Evolutionary conservation across 495 filamentous ascomycete genomes (phyloP).

Genomic region (Aspergillus ostianus): DNA sequence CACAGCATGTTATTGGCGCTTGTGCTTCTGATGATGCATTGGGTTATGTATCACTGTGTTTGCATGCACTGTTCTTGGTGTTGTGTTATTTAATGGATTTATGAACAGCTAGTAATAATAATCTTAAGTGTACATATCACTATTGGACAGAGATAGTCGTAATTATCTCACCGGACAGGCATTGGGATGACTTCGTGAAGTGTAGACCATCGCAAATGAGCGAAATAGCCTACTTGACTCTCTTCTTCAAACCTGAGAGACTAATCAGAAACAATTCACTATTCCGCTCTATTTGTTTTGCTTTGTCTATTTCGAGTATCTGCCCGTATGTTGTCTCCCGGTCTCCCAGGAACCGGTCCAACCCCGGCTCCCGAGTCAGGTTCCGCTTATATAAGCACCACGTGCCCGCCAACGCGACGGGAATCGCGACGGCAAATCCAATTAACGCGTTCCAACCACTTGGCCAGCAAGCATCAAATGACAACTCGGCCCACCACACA

Average conservation of each 20-base stretch:
- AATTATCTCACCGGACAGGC: too few species aligned
- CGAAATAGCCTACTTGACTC: too few species aligned
- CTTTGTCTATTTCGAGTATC: background rate
- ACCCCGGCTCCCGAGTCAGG: background rate
- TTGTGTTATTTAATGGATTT: conserved; percentile 16
- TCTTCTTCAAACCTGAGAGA: background rate
- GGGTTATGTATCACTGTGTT: conserved; percentile 13
- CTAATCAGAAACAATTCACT: background rate
- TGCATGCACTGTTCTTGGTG: conserved; percentile 15
- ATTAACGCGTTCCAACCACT: conserved; percentile 19
- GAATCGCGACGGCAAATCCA: conserved; percentile 8
- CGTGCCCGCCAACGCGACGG: conserved; percentile 16
- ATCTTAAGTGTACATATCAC: conserved; percentile 26
- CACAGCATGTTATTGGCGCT: conserved; percentile 17
- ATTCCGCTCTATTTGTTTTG: background rate
- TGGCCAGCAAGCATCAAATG: conserved; percentile 11
- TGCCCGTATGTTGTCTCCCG: too few species aligned
- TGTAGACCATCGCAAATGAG: too few species aligned
- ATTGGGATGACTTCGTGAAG: too few species aligned
- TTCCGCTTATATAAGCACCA: conserved; percentile 16
- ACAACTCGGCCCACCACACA: background rate
- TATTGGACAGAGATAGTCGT: too few species aligned
- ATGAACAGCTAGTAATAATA: conserved; percentile 28
- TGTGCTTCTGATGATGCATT: conserved; percentile 19
- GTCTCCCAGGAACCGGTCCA: too few species aligned